Conservation (phyloP, 2,329 filamentous ascomycete genomes). For the Cladosporium phlei region DNA sequence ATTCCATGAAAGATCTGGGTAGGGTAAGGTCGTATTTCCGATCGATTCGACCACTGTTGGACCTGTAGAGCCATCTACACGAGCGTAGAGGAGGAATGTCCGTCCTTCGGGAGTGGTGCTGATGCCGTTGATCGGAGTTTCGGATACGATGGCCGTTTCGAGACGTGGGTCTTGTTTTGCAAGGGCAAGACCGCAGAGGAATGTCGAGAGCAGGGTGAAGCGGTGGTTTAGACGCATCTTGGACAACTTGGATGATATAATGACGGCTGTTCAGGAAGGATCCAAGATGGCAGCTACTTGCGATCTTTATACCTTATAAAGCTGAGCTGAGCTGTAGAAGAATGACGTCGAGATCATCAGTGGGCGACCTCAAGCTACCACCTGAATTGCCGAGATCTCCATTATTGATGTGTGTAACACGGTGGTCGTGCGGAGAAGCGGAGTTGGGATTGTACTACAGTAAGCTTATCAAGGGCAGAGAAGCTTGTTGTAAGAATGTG, state of each 20-base stretch:
- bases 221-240: neutral
- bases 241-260: neutral
- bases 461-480: no score
- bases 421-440: no score
- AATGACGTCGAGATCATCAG: no score
- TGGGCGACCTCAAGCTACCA: no score
- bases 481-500: no score
- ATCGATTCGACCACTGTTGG: conserved; percentile 28
- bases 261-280: no score
- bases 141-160: conserved; percentile 18
- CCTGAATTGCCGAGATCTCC: no score
- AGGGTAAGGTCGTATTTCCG: conserved; percentile 23
- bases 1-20: conserved; percentile 31
- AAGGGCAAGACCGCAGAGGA: neutral
- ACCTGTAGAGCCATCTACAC: conserved; percentile 30
- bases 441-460: no score
- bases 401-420: no score
- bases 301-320: no score
- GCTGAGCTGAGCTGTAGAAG: no score
- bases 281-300: no score
- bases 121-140: conserved; percentile 24
- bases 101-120: conserved; percentile 29
- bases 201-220: neutral
- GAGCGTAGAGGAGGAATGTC: conserved; percentile 28
- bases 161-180: conserved; percentile 19